Evolutionary conservation across 1,284 basidiomycete genomes (phyloP).

Genomic region (Phellinidium pouzarii): DNA sequence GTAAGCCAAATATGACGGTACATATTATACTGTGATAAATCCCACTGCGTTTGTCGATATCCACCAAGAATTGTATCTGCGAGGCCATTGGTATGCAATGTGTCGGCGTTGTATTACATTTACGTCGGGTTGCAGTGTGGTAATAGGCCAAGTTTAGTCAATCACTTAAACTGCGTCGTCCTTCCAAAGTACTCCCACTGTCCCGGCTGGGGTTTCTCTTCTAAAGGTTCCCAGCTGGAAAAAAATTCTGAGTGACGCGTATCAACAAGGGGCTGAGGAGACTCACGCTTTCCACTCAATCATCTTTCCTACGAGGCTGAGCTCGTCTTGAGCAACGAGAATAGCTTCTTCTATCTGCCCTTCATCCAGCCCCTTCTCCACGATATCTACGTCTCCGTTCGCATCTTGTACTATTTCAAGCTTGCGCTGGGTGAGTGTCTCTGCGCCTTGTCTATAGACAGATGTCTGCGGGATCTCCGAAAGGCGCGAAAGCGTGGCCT

Average conservation of each 20-base stretch:
- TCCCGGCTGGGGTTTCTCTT: slow-evolving; percentile 71
- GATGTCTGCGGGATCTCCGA: slow-evolving; percentile 69
- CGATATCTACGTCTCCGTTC: slow-evolving; percentile 56
- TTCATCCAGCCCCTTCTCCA: slow-evolving; percentile 69
- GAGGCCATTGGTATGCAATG: no score
- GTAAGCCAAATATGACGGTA: neutral
- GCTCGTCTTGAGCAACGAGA: slow-evolving; percentile 80
- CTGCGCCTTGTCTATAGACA: slow-evolving; percentile 87
- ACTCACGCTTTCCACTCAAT: slow-evolving; percentile 95
- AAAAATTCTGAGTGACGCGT: slow-evolving; percentile 15
- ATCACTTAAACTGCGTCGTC: slow-evolving; percentile 10
- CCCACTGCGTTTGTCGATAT: neutral
- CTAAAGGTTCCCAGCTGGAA: slow-evolving; percentile 79
- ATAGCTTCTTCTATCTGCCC: slow-evolving; percentile 83
- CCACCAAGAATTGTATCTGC: neutral
- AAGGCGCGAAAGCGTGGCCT: slow-evolving; percentile 71
- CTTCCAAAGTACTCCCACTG: slow-evolving; percentile 83
- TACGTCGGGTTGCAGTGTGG: no score
- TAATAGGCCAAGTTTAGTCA: no score
- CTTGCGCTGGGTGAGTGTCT: slow-evolving; percentile 82
- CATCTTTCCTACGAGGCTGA: slow-evolving; percentile 77
- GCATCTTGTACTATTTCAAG: slow-evolving; percentile 68
- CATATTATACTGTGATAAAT: neutral
- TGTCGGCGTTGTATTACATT: no score
- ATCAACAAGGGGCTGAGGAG: slow-evolving; percentile 9